Evolutionary conservation across 192 early-diverging fungal genomes (phyloP).

Genomic region (Mortierella alpina): DNA sequence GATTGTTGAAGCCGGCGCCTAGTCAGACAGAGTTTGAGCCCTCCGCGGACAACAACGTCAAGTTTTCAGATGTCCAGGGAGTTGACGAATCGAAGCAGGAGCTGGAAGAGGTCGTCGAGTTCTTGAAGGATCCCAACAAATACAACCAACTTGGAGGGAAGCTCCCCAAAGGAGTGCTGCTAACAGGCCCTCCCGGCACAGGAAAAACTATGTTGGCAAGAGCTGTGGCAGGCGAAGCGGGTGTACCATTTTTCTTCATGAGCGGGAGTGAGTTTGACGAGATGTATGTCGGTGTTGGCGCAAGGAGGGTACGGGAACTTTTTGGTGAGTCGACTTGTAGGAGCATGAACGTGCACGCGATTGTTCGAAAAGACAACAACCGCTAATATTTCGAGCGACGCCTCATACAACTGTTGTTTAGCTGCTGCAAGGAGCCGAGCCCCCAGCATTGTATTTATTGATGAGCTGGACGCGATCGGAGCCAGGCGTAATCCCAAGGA

Average conservation of each 20-base stretch:
- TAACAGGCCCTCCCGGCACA: slow-evolving; percentile 94
- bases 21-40: slow-evolving; percentile 71
- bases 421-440: slow-evolving; percentile 80
- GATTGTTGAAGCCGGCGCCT: slow-evolving; percentile 70
- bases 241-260: slow-evolving; percentile 99
- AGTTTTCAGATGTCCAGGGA: slow-evolving; percentile 95
- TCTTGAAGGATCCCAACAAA: slow-evolving; percentile 90
- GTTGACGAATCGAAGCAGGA: slow-evolving; percentile 99
- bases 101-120: slow-evolving; percentile 95
- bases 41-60: slow-evolving; percentile 70
- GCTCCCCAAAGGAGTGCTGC: slow-evolving; percentile 91
- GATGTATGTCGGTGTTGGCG: slow-evolving; percentile 98
- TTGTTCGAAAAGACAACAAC: too few relatives aligned
- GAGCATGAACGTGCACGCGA: too few relatives aligned
- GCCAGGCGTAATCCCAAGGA: slow-evolving; percentile 93
- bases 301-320: slow-evolving; percentile 84
- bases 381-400: not conserved
- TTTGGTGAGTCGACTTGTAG: slow-evolving; percentile 64
- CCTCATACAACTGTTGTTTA: slow-evolving; percentile 16
- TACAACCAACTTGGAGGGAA: slow-evolving; percentile 95
- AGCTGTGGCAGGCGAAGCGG: slow-evolving; percentile 97
- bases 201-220: slow-evolving; percentile 98
- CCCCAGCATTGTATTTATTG: slow-evolving; percentile 97
- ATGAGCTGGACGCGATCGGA: slow-evolving; percentile 99
- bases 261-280: slow-evolving; percentile 98